These are phyloP conservation scores for Ustilago loliicola DNA, from an alignment of 1,284 basidiomycete genomes.

Conservation along the genomic window DNA sequence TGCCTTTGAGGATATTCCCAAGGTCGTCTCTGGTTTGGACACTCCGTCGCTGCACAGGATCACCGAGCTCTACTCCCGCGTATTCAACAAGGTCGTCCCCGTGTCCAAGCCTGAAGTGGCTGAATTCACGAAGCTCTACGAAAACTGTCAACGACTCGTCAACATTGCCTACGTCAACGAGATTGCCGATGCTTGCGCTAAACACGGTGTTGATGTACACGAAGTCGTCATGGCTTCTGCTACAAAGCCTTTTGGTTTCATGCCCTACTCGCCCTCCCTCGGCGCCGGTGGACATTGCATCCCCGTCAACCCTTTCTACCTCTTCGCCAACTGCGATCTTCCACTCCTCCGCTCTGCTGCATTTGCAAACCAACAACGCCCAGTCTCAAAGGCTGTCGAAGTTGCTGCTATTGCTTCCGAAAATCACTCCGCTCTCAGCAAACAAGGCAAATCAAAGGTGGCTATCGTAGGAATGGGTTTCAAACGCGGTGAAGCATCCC, in stretches of 20 bases:
- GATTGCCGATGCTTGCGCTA: slow-evolving; percentile 40
- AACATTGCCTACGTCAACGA: slow-evolving; percentile 54
- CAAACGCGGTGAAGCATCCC: slow-evolving; percentile 37
- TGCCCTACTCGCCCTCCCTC: slow-evolving; percentile 31
- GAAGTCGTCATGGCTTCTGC: slow-evolving; percentile 34
- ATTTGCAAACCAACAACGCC: slow-evolving; percentile 27
- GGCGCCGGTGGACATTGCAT: slow-evolving; percentile 47
- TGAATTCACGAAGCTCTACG: slow-evolving; percentile 47
- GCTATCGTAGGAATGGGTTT: slow-evolving; percentile 42
- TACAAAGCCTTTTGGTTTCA: slow-evolving; percentile 49
- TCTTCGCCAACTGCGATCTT: slow-evolving; percentile 41
- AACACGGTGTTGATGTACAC: slow-evolving; percentile 39
- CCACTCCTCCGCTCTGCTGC: slow-evolving; percentile 30
- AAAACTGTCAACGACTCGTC: slow-evolving; percentile 42
- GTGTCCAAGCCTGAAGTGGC: slow-evolving; percentile 36
- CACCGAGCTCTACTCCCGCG: slow-evolving; percentile 30
- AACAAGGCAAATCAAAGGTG: not conserved
- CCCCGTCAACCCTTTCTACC: slow-evolving; percentile 44
- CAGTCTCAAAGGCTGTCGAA: slow-evolving; percentile 22
- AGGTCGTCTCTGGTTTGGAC: slow-evolving; percentile 41
- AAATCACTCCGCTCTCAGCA: not conserved
- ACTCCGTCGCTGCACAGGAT: slow-evolving; percentile 26
- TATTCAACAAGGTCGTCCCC: slow-evolving; percentile 39
- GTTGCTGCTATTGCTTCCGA: slow-evolving; percentile 12
- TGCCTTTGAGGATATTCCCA: slow-evolving; percentile 41